Conservation (phyloP, 306 rosid species). For the Sechiopsis laciniata region DNA sequence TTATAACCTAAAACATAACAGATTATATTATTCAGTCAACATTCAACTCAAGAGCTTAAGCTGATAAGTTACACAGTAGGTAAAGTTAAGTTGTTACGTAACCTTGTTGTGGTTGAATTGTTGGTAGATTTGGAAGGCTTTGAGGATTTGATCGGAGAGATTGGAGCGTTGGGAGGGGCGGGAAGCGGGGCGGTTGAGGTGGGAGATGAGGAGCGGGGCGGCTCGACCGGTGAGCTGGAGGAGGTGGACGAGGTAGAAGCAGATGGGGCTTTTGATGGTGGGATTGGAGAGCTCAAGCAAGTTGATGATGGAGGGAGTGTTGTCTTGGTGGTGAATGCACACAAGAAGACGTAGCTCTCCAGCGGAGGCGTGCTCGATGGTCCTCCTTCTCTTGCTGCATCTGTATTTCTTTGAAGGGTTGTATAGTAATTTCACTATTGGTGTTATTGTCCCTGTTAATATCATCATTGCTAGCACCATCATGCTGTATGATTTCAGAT, state of each 20-base stretch:
- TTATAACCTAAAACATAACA: not conserved
- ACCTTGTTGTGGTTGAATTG: slow-evolving; percentile 12
- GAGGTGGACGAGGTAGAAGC: slow-evolving; percentile 45
- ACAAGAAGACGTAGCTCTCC: slow-evolving; percentile 37
- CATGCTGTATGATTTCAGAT: slow-evolving; percentile 29
- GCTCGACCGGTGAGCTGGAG: slow-evolving; percentile 40
- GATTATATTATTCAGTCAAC: too few relatives aligned
- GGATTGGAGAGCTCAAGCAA: slow-evolving; percentile 49
- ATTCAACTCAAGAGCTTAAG: too few relatives aligned
- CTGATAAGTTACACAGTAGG: not conserved
- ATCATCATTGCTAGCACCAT: slow-evolving; percentile 33
- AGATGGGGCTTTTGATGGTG: slow-evolving; percentile 32
- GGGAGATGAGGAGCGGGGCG: slow-evolving; percentile 36
- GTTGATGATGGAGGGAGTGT: slow-evolving; percentile 42
- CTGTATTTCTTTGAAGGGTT: slow-evolving; percentile 48
- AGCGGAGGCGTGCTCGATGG: slow-evolving; percentile 35
- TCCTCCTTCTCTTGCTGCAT: slow-evolving; percentile 29
- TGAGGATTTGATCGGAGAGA: slow-evolving; percentile 32
- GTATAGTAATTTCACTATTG: slow-evolving; percentile 38
- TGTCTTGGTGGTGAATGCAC: slow-evolving; percentile 40
- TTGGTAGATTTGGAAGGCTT: slow-evolving; percentile 42
- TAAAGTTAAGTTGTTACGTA: too few relatives aligned
- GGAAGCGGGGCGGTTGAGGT: slow-evolving; percentile 19
- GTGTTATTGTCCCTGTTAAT: slow-evolving; percentile 34
- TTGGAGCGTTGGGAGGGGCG: not conserved